phyloP scores from a whole-genome alignment of 495 filamentous ascomycete species.

The Podospora didyma region DNA sequence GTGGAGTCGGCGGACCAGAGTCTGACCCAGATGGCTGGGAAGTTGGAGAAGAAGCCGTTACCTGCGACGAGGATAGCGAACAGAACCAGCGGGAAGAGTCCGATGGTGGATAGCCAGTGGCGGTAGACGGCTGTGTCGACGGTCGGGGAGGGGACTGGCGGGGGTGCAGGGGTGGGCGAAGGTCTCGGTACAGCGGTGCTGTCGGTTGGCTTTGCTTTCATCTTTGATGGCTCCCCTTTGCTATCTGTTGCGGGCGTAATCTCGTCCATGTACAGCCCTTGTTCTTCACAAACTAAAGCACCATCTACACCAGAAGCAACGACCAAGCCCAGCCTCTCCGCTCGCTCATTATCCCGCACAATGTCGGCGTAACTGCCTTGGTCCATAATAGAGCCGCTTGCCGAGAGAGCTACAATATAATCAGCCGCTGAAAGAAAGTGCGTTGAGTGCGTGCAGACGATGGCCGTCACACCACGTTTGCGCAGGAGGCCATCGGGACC shows the following conservation, averaged over 20 bases:
- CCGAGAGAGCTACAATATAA: conserved; percentile 38
- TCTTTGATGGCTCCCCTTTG: no score
- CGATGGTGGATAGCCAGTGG: conserved; percentile 37
- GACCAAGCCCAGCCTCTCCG: no score
- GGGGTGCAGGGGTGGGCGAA: background rate
- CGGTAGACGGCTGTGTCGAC: conserved; percentile 30
- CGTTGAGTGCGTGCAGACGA: conserved; percentile 41
- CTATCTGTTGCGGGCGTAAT: no score
- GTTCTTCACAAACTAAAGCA: no score
- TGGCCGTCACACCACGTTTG: conserved; percentile 44
- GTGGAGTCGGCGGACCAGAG: conserved; percentile 33
- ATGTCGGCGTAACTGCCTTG: no score
- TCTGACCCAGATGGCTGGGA: conserved; percentile 35
- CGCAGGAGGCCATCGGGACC: conserved; percentile 51
- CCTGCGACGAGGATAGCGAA: conserved; percentile 22
- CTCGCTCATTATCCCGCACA: no score
- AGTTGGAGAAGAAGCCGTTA: conserved; percentile 34
- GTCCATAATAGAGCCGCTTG: background rate
- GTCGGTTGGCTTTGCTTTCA: background rate
- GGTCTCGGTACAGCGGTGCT: background rate
- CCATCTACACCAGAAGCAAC: no score
- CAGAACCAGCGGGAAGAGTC: conserved; percentile 8
- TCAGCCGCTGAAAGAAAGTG: conserved; percentile 36
- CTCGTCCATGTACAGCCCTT: no score
- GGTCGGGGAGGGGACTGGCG: conserved; percentile 37